These are phyloP conservation scores for Colletotrichum coccodes DNA, from an alignment of 2,329 filamentous ascomycete species.

Conservation along the genomic window DNA sequence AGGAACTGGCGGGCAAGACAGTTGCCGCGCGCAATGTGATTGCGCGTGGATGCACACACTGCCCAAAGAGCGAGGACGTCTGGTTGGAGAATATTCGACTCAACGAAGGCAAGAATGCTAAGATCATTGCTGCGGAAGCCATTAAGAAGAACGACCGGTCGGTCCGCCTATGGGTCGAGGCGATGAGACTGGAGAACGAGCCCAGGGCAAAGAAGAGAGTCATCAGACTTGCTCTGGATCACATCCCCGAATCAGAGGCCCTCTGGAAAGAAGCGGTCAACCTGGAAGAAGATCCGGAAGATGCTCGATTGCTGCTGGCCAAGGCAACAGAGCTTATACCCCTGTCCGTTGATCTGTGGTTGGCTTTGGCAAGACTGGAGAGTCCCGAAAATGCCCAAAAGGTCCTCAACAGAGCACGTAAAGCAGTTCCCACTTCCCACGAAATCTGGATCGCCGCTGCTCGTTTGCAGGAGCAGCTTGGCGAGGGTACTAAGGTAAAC, in stretches of 20 bases:
- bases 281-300: constrained; percentile 87
- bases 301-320: constrained; percentile 88
- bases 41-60: constrained; percentile 86
- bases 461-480: constrained; percentile 87
- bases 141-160: constrained; percentile 92
- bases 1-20: constrained; percentile 92
- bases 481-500: constrained; percentile 81
- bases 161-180: constrained; percentile 92
- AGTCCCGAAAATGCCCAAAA: constrained; percentile 92
- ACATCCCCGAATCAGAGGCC: constrained; percentile 92
- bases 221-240: constrained; percentile 88
- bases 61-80: constrained; percentile 92
- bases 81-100: constrained; percentile 97
- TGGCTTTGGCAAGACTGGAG: constrained; percentile 90
- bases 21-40: constrained; percentile 91
- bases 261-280: constrained; percentile 99
- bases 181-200: constrained; percentile 90
- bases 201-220: constrained; percentile 90
- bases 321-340: constrained; percentile 97
- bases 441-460: constrained; percentile 98
- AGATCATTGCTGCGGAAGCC: constrained; percentile 92
- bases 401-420: constrained; percentile 93
- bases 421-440: constrained; percentile 90
- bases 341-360: constrained; percentile 92
- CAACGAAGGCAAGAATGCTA: constrained; percentile 92